phyloP scores from a whole-genome alignment of 2,329 filamentous ascomycete species.

The Beauveria varroae region DNA sequence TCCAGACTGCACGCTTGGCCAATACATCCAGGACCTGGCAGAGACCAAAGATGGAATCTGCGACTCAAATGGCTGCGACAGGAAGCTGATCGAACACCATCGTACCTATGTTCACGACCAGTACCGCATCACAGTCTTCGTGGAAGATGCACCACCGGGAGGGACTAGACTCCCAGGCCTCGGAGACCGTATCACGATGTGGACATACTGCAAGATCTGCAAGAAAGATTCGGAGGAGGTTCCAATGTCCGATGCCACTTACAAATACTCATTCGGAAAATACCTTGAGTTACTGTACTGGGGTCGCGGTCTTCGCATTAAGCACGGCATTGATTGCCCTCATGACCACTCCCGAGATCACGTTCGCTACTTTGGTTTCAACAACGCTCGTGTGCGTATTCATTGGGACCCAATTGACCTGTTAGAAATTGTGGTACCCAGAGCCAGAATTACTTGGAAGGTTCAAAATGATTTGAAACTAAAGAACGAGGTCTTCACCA shows the following conservation, averaged over 20 bases:
- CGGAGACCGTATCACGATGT: conserved; percentile 75
- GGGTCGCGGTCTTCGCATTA: conserved; percentile 74
- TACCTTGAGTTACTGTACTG: conserved; percentile 97
- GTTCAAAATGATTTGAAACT: conserved; percentile 88
- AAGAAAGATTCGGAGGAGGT: conserved; percentile 83
- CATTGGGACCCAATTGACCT: conserved; percentile 91
- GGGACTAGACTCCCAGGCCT: conserved; percentile 33
- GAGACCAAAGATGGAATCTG: conserved; percentile 70
- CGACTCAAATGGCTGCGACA: conserved; percentile 75
- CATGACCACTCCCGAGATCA: conserved; percentile 93
- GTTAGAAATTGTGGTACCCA: conserved; percentile 88
- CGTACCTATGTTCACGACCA: conserved; percentile 96
- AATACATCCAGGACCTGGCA: conserved; percentile 90
- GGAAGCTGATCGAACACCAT: conserved; percentile 86
- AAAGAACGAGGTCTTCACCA: conserved; percentile 84
- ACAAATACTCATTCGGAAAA: conserved; percentile 98
- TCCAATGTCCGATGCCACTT: conserved; percentile 87
- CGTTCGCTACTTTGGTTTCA: conserved; percentile 84
- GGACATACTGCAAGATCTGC: conserved; percentile 92
- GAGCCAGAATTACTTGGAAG: conserved; percentile 91
- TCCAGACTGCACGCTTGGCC: conserved; percentile 86
- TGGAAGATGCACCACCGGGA: conserved; percentile 52
- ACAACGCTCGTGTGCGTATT: conserved; percentile 76
- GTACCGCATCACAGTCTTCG: conserved; percentile 84
- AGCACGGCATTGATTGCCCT: conserved; percentile 63